These are phyloP conservation scores for Pseudogymnoascus sp. DNA, from an alignment of 2,329 filamentous ascomycete species.

Conservation along the genomic window DNA sequence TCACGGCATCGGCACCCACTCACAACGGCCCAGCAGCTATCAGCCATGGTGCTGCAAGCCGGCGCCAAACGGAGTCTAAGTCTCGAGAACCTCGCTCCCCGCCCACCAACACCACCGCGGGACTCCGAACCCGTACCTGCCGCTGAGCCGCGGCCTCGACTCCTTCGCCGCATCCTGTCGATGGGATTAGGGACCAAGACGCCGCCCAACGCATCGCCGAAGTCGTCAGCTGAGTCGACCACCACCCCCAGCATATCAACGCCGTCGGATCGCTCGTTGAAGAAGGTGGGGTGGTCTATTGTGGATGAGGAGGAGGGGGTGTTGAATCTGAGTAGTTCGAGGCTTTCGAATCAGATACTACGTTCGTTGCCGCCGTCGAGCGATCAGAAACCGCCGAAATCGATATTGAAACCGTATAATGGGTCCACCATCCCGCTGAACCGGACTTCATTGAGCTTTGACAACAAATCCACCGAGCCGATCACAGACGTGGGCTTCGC, in stretches of 20 bases:
- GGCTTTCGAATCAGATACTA: not conserved
- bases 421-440: conserved; percentile 13
- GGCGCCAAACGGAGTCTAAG: conserved; percentile 28
- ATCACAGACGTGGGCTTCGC: conserved; percentile 51
- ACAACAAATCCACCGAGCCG: conserved; percentile 19
- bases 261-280: conserved; percentile 24
- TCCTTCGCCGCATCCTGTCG: conserved; percentile 27
- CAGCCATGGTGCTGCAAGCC: conserved; percentile 27
- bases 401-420: conserved; percentile 71
- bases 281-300: conserved; percentile 55
- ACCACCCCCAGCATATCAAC: conserved; percentile 19
- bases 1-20: not conserved
- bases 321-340: conserved; percentile 14
- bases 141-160: conserved; percentile 13
- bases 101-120: conserved; percentile 61
- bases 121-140: conserved; percentile 30
- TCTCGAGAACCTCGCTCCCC: conserved; percentile 47
- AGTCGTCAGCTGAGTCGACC: conserved; percentile 30
- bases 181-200: conserved; percentile 20
- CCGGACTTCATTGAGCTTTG: conserved; percentile 13
- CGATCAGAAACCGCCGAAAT: conserved; percentile 53
- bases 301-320: conserved; percentile 35
- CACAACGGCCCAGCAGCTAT: conserved; percentile 18
- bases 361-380: conserved; percentile 24
- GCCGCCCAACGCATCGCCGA: conserved; percentile 18